Conservation (phyloP, 345 rosid species). For the Ceriops tagal region DNA sequence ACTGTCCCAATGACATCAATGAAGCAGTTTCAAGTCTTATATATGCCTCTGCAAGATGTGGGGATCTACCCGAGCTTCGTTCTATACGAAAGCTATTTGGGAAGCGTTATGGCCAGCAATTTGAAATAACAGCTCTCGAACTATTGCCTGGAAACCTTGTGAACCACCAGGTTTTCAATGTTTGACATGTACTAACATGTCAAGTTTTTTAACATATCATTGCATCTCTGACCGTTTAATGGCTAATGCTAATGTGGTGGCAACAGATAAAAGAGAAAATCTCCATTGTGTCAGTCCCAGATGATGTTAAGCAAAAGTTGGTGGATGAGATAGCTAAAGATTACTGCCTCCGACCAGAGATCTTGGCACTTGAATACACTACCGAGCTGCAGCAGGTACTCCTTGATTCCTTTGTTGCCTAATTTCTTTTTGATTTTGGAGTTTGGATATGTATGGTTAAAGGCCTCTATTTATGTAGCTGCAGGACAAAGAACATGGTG, state of each 20-base stretch:
- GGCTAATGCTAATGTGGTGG: neutral
- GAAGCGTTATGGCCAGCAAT: conserved; percentile 66
- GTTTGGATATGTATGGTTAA: neutral
- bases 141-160: conserved; percentile 64
- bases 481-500: conserved; percentile 26
- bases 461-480: neutral
- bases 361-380: conserved; percentile 52
- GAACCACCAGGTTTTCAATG: conserved; percentile 50
- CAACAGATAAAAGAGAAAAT: conserved; percentile 57
- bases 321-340: conserved; percentile 55
- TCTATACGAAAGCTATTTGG: conserved; percentile 54
- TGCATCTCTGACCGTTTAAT: conserved; percentile 1
- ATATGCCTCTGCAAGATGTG: conserved; percentile 79
- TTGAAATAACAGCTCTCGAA: conserved; percentile 46
- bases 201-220: neutral
- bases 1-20: conserved; percentile 59
- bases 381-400: conserved; percentile 42
- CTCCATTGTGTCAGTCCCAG: conserved; percentile 37
- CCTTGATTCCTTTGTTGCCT: neutral
- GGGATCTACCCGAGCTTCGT: conserved; percentile 72
- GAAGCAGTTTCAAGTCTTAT: conserved; percentile 89
- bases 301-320: conserved; percentile 44
- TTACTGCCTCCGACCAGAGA: conserved; percentile 34
- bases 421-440: neutral
- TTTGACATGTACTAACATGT: neutral